These are phyloP conservation scores for Xenoacremonium recifei DNA, from an alignment of 2,329 filamentous ascomycete species.

Conservation along the genomic window DNA sequence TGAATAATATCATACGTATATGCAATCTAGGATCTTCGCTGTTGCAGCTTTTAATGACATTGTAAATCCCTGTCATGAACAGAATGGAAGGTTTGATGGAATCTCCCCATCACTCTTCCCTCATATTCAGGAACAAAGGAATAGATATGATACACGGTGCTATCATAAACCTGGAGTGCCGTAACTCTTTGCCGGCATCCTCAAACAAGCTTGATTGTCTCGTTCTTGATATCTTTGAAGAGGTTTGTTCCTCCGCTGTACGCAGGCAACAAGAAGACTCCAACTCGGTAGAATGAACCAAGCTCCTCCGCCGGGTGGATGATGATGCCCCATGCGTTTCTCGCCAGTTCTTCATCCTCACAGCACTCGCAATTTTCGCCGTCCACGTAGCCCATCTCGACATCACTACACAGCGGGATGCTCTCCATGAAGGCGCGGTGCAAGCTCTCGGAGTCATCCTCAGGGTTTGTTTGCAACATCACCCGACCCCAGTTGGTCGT, in stretches of 20 bases:
- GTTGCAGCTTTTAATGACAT: no score
- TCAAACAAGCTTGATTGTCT: no score
- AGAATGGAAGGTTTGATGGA: no score
- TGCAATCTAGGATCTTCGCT: no score
- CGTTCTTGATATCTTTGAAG: no score
- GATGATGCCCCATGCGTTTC: not conserved
- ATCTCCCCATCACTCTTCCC: no score
- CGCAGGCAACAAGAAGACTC: not conserved
- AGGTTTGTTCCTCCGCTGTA: not conserved
- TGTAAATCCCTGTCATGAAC: no score
- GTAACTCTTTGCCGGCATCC: no score
- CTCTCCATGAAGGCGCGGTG: not conserved
- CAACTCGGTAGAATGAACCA: not conserved
- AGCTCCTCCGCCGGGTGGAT: not conserved
- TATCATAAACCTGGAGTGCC: no score
- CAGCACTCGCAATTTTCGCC: not conserved
- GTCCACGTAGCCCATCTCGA: not conserved
- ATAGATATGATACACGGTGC: no score
- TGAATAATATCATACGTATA: no score
- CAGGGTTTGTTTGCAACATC: not conserved
- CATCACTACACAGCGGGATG: not conserved
- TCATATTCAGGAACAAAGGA: no score
- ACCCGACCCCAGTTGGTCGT: not conserved
- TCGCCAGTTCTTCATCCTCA: not conserved
- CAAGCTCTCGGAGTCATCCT: not conserved